These are phyloP conservation scores for Ophiostoma ulmi DNA, from an alignment of 2,329 filamentous ascomycete species.

Conservation along the genomic window DNA sequence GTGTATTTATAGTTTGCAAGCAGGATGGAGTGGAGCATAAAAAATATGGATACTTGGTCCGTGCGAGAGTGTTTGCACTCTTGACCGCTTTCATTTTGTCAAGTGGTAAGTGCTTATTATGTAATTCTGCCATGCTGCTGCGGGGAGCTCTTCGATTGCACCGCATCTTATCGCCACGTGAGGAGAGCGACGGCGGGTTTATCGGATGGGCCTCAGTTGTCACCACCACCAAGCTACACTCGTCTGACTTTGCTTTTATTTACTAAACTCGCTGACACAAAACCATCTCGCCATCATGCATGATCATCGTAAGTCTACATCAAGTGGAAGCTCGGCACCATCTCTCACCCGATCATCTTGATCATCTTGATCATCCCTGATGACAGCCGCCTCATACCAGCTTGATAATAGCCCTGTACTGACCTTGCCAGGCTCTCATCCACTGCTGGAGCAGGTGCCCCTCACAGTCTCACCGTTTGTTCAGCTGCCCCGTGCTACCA, in stretches of 20 bases:
- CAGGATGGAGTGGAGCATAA: constrained; percentile 13
- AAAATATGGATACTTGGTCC: constrained; percentile 29
- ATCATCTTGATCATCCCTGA: neutral
- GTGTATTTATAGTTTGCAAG: constrained; percentile 26
- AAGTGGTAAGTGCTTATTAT: neutral
- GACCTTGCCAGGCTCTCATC: constrained; percentile 62
- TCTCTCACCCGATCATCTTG: neutral
- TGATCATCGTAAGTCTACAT: constrained; percentile 24
- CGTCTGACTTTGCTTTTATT: too few relatives aligned
- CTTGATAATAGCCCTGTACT: neutral
- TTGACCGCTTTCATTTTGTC: neutral
- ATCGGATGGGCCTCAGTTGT: neutral
- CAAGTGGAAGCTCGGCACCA: neutral
- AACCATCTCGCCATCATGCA: constrained; percentile 21
- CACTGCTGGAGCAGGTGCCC: constrained; percentile 84
- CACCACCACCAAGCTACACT: neutral
- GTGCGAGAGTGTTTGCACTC: constrained; percentile 23
- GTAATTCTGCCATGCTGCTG: neutral
- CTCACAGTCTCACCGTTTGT: constrained; percentile 93
- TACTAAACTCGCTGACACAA: neutral
- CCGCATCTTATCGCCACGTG: constrained; percentile 4
- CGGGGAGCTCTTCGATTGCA: neutral
- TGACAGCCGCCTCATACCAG: neutral
- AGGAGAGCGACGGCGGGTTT: neutral
- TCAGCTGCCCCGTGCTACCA: constrained; percentile 80